These are phyloP conservation scores for Fusarium irregulare DNA, from an alignment of 2,329 filamentous ascomycete genomes.

Conservation along the genomic window DNA sequence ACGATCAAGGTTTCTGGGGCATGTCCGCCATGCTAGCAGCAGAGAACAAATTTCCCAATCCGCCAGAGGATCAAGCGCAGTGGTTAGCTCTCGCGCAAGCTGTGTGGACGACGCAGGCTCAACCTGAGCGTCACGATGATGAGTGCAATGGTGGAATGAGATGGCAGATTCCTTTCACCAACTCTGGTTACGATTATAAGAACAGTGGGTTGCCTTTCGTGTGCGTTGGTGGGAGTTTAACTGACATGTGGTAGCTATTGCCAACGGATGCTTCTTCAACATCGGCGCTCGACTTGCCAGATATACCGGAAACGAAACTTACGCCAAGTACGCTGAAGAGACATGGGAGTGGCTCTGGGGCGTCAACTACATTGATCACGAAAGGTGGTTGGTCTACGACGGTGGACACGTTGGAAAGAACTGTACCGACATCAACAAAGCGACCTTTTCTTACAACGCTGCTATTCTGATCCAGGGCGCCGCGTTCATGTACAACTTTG, in stretches of 20 bases:
- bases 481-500: slow-evolving; percentile 74
- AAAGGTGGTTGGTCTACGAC: slow-evolving; percentile 72
- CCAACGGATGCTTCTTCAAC: slow-evolving; percentile 73
- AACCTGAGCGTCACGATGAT: slow-evolving; percentile 70
- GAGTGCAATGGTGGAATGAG: slow-evolving; percentile 76
- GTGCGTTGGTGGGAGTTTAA: too few species aligned
- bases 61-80: slow-evolving; percentile 63
- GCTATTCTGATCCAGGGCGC: slow-evolving; percentile 71
- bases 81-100: slow-evolving; percentile 76
- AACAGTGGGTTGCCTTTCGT: too few species aligned
- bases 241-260: slow-evolving; percentile 57
- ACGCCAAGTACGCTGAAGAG: slow-evolving; percentile 70
- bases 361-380: slow-evolving; percentile 68
- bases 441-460: slow-evolving; percentile 76
- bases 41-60: slow-evolving; percentile 72
- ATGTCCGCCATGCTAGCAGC: slow-evolving; percentile 75
- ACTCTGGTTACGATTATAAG: slow-evolving; percentile 82
- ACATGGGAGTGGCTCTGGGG: slow-evolving; percentile 70
- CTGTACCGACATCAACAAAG: slow-evolving; percentile 70
- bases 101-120: slow-evolving; percentile 73
- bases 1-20: slow-evolving; percentile 78
- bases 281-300: slow-evolving; percentile 75
- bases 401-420: slow-evolving; percentile 68
- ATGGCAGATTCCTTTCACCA: slow-evolving; percentile 82
- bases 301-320: slow-evolving; percentile 75